Base-by-base conservation (phyloP, 2,329 filamentous ascomycete genomes). In the Fusarium austroafricanum region DNA sequence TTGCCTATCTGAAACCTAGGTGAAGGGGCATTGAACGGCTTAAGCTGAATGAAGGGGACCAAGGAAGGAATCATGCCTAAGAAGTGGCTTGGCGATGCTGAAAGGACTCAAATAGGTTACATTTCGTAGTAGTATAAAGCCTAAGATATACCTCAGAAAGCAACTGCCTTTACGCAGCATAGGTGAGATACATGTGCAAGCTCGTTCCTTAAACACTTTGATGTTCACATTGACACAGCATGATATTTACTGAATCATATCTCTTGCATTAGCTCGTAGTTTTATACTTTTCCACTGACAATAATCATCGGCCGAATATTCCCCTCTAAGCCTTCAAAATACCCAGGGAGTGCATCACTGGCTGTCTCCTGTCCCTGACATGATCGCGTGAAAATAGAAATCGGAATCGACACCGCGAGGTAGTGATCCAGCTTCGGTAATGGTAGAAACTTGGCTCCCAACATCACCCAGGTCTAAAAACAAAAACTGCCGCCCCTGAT, bases 381-480 rank as follows among this genome's bases (percentile, higher is more conserved):
- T 38, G 40, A 15, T 57, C 49, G 18, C 46, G 28, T 39, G 21
- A 17, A 35, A 38, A 43, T 39, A 18, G 23, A 29, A 10, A 21
- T 49, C 57, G 42, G 47, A 43, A 37, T 33, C 37, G 43, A 18
- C 23, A 44, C 61, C 54, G 33, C 29, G 55, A 60, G 53, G 44
- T 39, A 11, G 35, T 45, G 21, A 39, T 49, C 58, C 35, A 46
- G 45, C n/a, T 28, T 37, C 18, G 20, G 18, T 28, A 20, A 40
- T 21, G n/a, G 28, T 18, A 29, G 21, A 17, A n/a, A 45, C 31
- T 37, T 29, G 20, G 33, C 50, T 33, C 40, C 33, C n/a, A 47
- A 61, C 45, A 61, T 53, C 64, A 23, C 35, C 35, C 18, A 47
- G 18, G 18, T 53, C 42, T 50, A 54, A 61, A 42, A 54, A 44